A percentile compares a stretch with the other conserved stretches of the same genome.
phyloP scores from a whole-genome alignment of 2,329 filamentous ascomycete species.

The Cercospora brassicicola region DNA sequence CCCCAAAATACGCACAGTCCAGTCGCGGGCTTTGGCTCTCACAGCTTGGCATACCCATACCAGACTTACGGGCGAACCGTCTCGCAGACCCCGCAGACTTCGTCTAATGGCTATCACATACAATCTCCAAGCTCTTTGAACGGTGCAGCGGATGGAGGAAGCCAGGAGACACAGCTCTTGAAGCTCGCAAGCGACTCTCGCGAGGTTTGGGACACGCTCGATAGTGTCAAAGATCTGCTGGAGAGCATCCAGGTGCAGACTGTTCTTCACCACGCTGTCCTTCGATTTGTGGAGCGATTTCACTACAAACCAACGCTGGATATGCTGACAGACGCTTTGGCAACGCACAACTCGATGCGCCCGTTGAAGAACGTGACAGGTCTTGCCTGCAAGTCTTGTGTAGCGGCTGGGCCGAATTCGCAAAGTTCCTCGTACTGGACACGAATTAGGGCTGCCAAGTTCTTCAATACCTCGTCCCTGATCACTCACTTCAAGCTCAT shows the following conservation, averaged over 20 bases:
- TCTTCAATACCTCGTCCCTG: constrained; percentile 54
- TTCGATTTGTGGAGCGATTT: constrained; percentile 60
- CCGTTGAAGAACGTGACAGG: constrained; percentile 47
- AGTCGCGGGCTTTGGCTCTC: not conserved
- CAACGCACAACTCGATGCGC: constrained; percentile 43
- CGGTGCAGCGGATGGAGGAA: not conserved
- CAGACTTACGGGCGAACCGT: not conserved
- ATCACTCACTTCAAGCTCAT: constrained; percentile 62
- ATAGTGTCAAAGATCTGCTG: constrained; percentile 61
- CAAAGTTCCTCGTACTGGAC: constrained; percentile 39
- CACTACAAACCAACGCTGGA: constrained; percentile 58
- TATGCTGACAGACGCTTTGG: constrained; percentile 53
- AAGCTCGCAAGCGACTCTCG: constrained; percentile 56
- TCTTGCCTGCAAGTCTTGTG: constrained; percentile 45
- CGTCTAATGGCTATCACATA: not conserved
- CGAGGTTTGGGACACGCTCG: constrained; percentile 63
- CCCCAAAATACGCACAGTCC: constrained; percentile 10
- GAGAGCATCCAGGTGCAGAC: constrained; percentile 62
- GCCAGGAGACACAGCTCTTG: constrained; percentile 25
- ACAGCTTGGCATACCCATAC: constrained; percentile 7
- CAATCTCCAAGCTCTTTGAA: not conserved
- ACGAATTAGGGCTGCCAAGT: constrained; percentile 43
- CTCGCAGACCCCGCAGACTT: not conserved
- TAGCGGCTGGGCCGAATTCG: constrained; percentile 27
- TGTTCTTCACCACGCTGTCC: constrained; percentile 63